Conservation (phyloP, 2,329 filamentous ascomycete species). For the Grosmannia serpens region DNA sequence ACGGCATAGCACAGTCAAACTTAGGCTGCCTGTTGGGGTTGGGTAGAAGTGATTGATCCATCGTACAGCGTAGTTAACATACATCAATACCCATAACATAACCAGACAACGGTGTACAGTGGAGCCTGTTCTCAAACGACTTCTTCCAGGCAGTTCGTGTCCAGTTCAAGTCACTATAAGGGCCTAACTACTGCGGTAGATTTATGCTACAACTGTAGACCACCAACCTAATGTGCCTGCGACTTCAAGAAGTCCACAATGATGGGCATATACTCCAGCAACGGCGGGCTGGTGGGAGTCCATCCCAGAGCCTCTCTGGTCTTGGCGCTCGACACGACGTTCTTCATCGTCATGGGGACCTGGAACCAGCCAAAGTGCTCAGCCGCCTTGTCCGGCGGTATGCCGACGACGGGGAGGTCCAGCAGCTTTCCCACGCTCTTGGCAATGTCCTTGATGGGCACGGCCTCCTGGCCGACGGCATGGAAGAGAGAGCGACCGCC, state of each 20-base stretch:
- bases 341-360: conserved; percentile 14
- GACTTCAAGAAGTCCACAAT: neutral
- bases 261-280: conserved; percentile 7
- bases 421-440: conserved; percentile 22
- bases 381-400: conserved; percentile 17
- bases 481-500: conserved; percentile 22
- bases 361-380: conserved; percentile 15
- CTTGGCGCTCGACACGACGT: conserved; percentile 22
- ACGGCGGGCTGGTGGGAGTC: conserved; percentile 9
- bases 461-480: conserved; percentile 22
- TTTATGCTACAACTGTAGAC: too few species aligned
- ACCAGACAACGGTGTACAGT: too few species aligned
- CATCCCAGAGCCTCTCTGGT: conserved; percentile 25
- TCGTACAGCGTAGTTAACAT: too few species aligned
- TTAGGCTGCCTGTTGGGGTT: too few species aligned
- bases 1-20: too few species aligned
- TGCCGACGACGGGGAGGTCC: conserved; percentile 19
- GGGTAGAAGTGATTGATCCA: too few species aligned
- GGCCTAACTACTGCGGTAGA: too few species aligned
- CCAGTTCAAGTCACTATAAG: too few species aligned
- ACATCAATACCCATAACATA: too few species aligned
- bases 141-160: too few species aligned
- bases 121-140: too few species aligned
- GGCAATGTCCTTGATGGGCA: conserved; percentile 24
- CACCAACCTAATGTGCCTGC: neutral